Percentiles rank a stretch among this genome's conserved stretches.
Conservation (phyloP, 352 stramenopile genomes). For the Globisporangium spiculum region DNA sequence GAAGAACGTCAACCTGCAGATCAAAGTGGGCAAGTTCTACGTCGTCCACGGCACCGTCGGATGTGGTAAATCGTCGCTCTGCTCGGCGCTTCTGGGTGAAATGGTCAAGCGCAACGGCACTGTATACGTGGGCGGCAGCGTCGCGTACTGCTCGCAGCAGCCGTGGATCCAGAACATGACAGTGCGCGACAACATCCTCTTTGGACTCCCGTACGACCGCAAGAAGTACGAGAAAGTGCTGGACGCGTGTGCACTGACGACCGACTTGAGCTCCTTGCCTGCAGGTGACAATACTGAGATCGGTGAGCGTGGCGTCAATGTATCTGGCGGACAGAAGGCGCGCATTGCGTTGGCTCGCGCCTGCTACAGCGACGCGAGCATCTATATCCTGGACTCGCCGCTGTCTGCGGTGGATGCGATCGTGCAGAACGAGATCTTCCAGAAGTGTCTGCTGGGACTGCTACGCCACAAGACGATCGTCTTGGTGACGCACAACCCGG, state of each 20-base stretch:
- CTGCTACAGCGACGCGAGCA: constrained; percentile 43
- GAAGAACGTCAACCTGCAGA: no score
- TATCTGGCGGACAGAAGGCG: constrained; percentile 43
- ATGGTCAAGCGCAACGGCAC: constrained; percentile 46
- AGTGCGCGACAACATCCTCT: constrained; percentile 85
- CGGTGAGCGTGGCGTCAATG: constrained; percentile 38
- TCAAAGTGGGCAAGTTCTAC: no score
- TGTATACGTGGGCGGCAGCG: constrained; percentile 24
- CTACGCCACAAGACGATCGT: constrained; percentile 55
- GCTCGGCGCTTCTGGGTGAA: constrained; percentile 91
- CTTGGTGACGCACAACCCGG: constrained; percentile 45
- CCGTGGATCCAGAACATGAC: constrained; percentile 88
- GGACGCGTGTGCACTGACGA: constrained; percentile 53
- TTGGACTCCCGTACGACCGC: constrained; percentile 54
- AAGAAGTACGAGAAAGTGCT: constrained; percentile 59
- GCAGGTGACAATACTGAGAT: constrained; percentile 74
- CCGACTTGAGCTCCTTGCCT: constrained; percentile 63
- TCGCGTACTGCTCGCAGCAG: constrained; percentile 88
- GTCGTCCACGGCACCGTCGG: constrained; percentile 43
- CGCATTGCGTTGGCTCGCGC: constrained; percentile 52
- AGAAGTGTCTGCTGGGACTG: constrained; percentile 55
- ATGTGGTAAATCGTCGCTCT: constrained; percentile 90
- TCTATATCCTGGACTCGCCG: constrained; percentile 22
- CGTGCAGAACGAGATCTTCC: constrained; percentile 75
- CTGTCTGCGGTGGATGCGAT: constrained; percentile 36